phyloP scores from a whole-genome alignment of 139 green algal genomes.

The Tetradesmus obliquus region DNA sequence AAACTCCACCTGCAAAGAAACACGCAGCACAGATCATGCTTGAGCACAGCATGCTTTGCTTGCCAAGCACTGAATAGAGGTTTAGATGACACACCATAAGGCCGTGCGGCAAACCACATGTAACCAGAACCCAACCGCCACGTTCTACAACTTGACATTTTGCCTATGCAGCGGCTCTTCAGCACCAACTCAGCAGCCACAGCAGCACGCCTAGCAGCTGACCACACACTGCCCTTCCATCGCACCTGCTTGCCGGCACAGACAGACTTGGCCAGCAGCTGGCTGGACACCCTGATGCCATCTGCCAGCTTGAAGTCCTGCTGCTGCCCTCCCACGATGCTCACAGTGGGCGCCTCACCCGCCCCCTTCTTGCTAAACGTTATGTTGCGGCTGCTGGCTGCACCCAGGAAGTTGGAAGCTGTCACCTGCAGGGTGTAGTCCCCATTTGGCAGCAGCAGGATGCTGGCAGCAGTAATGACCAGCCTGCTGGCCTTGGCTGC shows the following conservation, averaged over 20 bases:
- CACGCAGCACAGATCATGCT: not conserved
- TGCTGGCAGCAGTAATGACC: not conserved
- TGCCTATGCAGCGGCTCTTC: no score
- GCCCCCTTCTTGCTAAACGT: not conserved
- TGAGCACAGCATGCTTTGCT: no score
- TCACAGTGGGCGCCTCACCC: not conserved
- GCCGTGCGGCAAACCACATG: no score
- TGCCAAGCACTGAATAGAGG: no score
- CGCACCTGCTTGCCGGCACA: constrained; percentile 9
- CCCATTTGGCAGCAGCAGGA: not conserved
- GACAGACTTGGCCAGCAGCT: constrained; percentile 1
- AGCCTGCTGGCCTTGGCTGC: not conserved
- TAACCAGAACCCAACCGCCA: no score
- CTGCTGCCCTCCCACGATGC: not conserved
- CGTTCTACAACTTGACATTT: no score
- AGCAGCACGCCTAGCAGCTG: not conserved
- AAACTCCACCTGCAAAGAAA: not conserved
- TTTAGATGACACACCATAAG: no score
- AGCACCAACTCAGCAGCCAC: no score
- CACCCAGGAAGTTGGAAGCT: constrained; percentile 9
- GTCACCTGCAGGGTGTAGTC: constrained; percentile 11
- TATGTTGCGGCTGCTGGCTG: not conserved
- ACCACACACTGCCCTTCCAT: not conserved
- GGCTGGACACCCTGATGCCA: not conserved
- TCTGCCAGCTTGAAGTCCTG: constrained; percentile 27